Conservation (phyloP, 306 rosid genomes). For the Vigna mungo region DNA sequence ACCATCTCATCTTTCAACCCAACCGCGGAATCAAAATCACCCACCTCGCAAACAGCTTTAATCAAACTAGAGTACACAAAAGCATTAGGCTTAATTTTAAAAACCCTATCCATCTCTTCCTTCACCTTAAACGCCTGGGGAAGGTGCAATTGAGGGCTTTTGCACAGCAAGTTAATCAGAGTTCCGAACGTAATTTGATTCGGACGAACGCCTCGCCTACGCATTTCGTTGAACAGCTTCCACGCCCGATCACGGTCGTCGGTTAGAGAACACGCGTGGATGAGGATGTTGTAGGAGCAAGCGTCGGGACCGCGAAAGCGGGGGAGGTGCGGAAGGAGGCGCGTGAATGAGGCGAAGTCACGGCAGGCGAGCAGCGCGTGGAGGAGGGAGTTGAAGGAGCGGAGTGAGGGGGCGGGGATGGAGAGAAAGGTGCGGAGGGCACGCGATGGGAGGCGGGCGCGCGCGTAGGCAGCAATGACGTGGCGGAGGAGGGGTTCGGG, state of each 20-base stretch:
- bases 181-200: slow-evolving; percentile 66
- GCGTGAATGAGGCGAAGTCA: slow-evolving; percentile 46
- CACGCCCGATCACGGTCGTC: slow-evolving; percentile 50
- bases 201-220: slow-evolving; percentile 42
- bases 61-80: slow-evolving; percentile 60
- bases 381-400: slow-evolving; percentile 71
- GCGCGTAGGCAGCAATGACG: slow-evolving; percentile 70
- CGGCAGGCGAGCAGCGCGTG: slow-evolving; percentile 59
- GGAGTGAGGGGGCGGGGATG: slow-evolving; percentile 59
- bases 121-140: slow-evolving; percentile 64
- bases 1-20: slow-evolving; percentile 75
- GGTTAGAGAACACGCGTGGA: slow-evolving; percentile 45
- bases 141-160: slow-evolving; percentile 41
- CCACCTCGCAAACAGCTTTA: slow-evolving; percentile 62
- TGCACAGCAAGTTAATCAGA: slow-evolving; percentile 59
- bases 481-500: slow-evolving; percentile 75
- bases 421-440: slow-evolving; percentile 64
- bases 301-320: slow-evolving; percentile 59
- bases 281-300: slow-evolving; percentile 73
- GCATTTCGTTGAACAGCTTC: slow-evolving; percentile 73
- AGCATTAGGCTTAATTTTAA: slow-evolving; percentile 53
- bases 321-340: slow-evolving; percentile 31
- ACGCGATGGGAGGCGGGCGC: slow-evolving; percentile 64
- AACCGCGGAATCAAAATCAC: slow-evolving; percentile 59
- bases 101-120: slow-evolving; percentile 55